Evolutionary conservation across 140 eudicot genomes (phyloP).

Genomic region (Stevia rebaudiana): DNA sequence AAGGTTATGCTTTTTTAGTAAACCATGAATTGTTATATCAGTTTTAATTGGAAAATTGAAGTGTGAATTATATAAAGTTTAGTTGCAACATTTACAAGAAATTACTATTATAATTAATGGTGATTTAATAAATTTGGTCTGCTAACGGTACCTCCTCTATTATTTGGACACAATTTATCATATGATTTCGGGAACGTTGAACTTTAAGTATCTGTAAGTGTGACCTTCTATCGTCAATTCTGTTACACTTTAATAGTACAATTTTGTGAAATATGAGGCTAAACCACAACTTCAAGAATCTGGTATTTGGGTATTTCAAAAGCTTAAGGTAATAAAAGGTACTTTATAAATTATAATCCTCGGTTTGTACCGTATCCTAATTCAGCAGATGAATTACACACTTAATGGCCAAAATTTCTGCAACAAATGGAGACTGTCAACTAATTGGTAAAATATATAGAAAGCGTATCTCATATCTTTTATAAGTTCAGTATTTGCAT

Average conservation of each 20-base stretch:
- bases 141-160: conserved; percentile 9
- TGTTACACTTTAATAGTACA: conserved; percentile 14
- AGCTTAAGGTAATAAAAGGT: conserved; percentile 40
- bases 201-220: conserved; percentile 24
- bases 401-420: conserved; percentile 38
- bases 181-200: conserved; percentile 16
- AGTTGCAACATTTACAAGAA: not conserved
- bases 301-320: conserved; percentile 40
- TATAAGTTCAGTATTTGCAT: conserved; percentile 37
- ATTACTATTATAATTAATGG: not conserved
- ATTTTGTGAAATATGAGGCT: not conserved
- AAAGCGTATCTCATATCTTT: conserved; percentile 60
- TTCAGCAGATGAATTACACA: conserved; percentile 43
- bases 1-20: not conserved
- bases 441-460: conserved; percentile 55
- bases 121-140: conserved; percentile 8
- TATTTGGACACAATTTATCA: not conserved
- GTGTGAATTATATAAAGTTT: not conserved
- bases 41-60: not conserved
- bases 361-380: conserved; percentile 33
- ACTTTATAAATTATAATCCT: conserved; percentile 26
- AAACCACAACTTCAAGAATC: conserved; percentile 20
- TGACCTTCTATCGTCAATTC: conserved; percentile 3
- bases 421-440: conserved; percentile 55
- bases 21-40: not conserved